Percentiles rank a stretch among this genome's conserved stretches.
Evolutionary conservation across 2,329 filamentous ascomycete species (phyloP).

Genomic region (Talaromyces sp.): DNA sequence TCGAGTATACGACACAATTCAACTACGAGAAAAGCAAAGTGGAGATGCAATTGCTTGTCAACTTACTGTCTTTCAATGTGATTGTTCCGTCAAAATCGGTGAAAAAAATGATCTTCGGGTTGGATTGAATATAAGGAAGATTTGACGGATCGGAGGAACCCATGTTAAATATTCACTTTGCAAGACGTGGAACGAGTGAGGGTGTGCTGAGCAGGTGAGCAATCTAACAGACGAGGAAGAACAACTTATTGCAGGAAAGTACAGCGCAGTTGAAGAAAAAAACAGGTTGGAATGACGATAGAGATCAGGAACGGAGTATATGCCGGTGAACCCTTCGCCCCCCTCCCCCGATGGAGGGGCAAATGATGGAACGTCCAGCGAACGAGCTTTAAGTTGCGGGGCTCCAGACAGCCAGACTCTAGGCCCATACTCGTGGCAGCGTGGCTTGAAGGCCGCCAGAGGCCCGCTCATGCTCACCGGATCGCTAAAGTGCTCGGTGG

Average conservation of each 20-base stretch:
- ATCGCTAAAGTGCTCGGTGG: not conserved
- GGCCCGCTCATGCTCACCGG: not conserved
- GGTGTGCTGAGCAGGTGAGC: not conserved
- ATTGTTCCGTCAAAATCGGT: slow-evolving; percentile 98
- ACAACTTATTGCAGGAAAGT: not conserved
- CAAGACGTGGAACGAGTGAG: not conserved
- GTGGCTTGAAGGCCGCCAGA: not conserved
- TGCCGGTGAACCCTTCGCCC: not conserved
- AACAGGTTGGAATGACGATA: not conserved
- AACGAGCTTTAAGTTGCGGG: not conserved
- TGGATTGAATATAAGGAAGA: slow-evolving; percentile 46
- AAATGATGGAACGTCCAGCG: not conserved
- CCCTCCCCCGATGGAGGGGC: not conserved
- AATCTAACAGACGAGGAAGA: not conserved
- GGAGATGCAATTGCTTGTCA: not conserved
- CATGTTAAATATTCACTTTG: slow-evolving; percentile 25
- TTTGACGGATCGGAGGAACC: slow-evolving; percentile 30
- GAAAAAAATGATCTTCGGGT: slow-evolving; percentile 94
- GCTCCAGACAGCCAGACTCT: slow-evolving; percentile 4
- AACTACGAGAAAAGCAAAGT: not conserved
- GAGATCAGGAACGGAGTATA: slow-evolving; percentile 1
- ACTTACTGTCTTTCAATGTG: slow-evolving; percentile 65
- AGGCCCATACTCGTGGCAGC: not conserved
- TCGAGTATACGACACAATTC: not conserved
- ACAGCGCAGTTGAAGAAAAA: not conserved